Evolutionary conservation across 129 eudicot species (phyloP), one percentile per base, ranked within the genome.

Genomic region (Flaveria trinervia): DNA sequence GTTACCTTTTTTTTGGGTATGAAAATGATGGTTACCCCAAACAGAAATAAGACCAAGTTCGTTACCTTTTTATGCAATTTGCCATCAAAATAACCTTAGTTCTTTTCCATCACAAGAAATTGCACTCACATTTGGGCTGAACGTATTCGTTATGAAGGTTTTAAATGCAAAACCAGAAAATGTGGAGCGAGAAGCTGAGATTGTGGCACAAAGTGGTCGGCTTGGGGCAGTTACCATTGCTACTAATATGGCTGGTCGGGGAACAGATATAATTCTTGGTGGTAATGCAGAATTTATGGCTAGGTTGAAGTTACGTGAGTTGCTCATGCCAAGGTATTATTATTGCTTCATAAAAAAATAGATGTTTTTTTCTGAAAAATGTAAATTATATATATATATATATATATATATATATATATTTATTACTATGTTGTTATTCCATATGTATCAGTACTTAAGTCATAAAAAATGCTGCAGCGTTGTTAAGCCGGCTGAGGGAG

Each of bases 201-300:
- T 95, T 83, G 99, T 95, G 77, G 97, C 97, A 70, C 99, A 95
- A 76, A 95, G 99, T 84, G 99, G 99, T 74, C 97, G 99, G 36
- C 90, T 92, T 74, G 99, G 97, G 65, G 96, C 95, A 30, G 96
- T 95, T 77, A 95, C 97, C 39, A 92, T 95, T 79, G 97, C 99
- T 62, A 95, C 99, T 17, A 95, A 95, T 81, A 95, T 95, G 99
- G 99, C 99, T 51, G 99, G 99, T 69, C 96, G 99, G 79, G 99
- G 99, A 17, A 95, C 99, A 13, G 99, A 95, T 85, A 95, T 95
- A 46, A 95, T 95, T 68, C 99, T 95, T 76, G 99, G 99, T 76
- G 99, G 99, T 56, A 95, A 95, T 82, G 96, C 97, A 65, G 99
- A 95, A 75, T 95, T 91, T 80, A 95, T 95, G 99, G 99, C 99